phyloP scores from a whole-genome alignment of 2,329 filamentous ascomycete genomes.

The Microcyclospora tardicrescens region DNA sequence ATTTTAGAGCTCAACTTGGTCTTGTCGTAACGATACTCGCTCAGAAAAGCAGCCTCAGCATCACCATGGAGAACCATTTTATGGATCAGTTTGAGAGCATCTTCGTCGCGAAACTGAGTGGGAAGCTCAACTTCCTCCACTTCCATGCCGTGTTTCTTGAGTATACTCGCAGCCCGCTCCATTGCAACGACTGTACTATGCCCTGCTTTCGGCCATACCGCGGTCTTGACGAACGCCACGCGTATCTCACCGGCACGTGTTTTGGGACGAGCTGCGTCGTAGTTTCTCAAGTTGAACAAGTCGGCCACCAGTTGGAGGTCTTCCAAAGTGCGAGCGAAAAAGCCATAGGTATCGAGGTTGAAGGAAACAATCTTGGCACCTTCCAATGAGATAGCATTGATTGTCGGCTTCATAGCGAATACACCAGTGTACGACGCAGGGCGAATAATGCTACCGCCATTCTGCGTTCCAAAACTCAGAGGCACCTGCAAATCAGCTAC shows the following conservation, averaged over 20 bases:
- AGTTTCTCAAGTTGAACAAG: constrained; percentile 42
- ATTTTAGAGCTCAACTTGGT: constrained; percentile 35
- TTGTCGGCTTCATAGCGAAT: constrained; percentile 49
- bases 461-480: constrained; percentile 51
- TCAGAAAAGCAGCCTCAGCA: constrained; percentile 40
- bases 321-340: constrained; percentile 44
- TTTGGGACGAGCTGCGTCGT: constrained; percentile 23
- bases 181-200: constrained; percentile 25
- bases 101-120: constrained; percentile 34
- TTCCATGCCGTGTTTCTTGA: constrained; percentile 36
- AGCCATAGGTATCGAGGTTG: constrained; percentile 49
- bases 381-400: constrained; percentile 49
- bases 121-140: constrained; percentile 46
- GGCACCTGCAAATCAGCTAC: constrained; percentile 53
- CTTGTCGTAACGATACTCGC: constrained; percentile 39
- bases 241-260: constrained; percentile 24
- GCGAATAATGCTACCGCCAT: constrained; percentile 49
- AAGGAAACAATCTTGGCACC: constrained; percentile 47
- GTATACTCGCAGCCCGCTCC: constrained; percentile 21
- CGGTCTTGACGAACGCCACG: constrained; percentile 43
- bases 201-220: constrained; percentile 35
- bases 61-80: constrained; percentile 38
- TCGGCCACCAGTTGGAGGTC: constrained; percentile 46
- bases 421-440: constrained; percentile 53
- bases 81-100: constrained; percentile 43